These are phyloP conservation scores for Rhododendron williamsianum DNA, from an alignment of 148 eudicot genomes.

Conservation along the genomic window DNA sequence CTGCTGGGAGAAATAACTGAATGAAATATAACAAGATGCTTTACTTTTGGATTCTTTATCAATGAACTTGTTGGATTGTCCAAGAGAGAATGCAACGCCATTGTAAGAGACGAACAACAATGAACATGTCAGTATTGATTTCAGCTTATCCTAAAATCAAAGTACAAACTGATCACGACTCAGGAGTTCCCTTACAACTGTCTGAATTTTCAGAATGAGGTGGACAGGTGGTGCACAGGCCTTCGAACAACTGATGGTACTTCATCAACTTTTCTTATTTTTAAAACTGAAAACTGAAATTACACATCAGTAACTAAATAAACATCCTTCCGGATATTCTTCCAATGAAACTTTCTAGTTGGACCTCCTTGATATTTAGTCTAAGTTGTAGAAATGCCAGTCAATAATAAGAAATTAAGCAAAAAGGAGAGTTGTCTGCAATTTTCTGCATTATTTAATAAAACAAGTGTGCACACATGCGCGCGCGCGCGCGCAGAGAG, in stretches of 20 bases:
- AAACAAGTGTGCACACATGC: too few species aligned
- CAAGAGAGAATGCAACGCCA: neutral
- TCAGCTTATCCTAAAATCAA: neutral
- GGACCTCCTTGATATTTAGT: neutral
- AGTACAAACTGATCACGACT: neutral
- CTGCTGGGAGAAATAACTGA: neutral
- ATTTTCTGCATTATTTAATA: too few species aligned
- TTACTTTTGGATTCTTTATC: neutral
- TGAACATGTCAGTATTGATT: neutral
- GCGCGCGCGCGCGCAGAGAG: accelerated
- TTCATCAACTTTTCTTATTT: neutral
- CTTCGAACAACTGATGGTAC: neutral
- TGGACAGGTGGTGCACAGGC: neutral
- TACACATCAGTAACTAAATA: neutral
- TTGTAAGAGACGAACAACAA: neutral
- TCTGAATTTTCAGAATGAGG: neutral
- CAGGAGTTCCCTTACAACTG: neutral
- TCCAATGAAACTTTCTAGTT: neutral
- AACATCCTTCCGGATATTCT: neutral
- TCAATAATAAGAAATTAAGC: neutral
- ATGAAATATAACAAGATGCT: neutral
- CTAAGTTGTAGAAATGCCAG: too few species aligned
- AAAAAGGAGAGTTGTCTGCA: too few species aligned
- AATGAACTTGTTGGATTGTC: neutral
- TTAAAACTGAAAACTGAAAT: neutral